Conservation (phyloP, 1,139 yeast genomes). For the Yamadazyma jaroonii region DNA sequence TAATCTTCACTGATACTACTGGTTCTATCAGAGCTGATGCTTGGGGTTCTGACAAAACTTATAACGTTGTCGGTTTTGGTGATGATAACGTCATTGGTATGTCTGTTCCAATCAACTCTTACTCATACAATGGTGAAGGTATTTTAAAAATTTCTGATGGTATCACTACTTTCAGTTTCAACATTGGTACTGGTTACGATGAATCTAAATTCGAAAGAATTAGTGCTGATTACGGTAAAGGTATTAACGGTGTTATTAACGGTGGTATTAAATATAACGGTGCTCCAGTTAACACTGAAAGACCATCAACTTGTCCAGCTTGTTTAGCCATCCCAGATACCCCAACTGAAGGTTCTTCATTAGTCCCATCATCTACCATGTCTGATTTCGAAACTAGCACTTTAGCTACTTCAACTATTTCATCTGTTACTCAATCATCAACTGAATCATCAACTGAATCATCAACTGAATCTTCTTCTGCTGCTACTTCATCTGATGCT, state of each 20-base stretch:
- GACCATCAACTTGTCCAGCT: constrained; percentile 90
- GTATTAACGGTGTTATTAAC: constrained; percentile 37
- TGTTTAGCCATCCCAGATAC: constrained; percentile 38
- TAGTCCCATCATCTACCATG: constrained; percentile 6
- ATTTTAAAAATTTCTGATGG: constrained; percentile 39
- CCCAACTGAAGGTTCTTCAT: constrained; percentile 12
- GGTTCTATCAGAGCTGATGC: constrained; percentile 12
- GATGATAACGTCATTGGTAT: constrained; percentile 15
- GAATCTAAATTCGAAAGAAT: constrained; percentile 44
- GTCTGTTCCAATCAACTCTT: constrained; percentile 9
- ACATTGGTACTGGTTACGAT: constrained; percentile 72
- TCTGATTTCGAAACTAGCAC: constrained; percentile 2
- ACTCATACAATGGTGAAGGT: constrained; percentile 7
- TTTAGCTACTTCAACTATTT: constrained; percentile 1
- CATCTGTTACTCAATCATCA: background rate
- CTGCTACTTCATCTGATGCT: constrained; percentile 7
- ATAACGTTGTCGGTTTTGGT: constrained; percentile 18
- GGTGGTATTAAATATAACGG: constrained; percentile 45
- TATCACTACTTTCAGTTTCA: constrained; percentile 73
- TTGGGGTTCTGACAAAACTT: constrained; percentile 8
- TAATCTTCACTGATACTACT: constrained; percentile 9
- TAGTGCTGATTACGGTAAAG: constrained; percentile 40
- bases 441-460: constrained; percentile 9
- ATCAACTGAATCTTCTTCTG: constrained; percentile 8
- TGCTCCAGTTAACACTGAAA: constrained; percentile 56